Evolutionary conservation across 306 rosid species (phyloP).

Genomic region (Datisca glomerata): DNA sequence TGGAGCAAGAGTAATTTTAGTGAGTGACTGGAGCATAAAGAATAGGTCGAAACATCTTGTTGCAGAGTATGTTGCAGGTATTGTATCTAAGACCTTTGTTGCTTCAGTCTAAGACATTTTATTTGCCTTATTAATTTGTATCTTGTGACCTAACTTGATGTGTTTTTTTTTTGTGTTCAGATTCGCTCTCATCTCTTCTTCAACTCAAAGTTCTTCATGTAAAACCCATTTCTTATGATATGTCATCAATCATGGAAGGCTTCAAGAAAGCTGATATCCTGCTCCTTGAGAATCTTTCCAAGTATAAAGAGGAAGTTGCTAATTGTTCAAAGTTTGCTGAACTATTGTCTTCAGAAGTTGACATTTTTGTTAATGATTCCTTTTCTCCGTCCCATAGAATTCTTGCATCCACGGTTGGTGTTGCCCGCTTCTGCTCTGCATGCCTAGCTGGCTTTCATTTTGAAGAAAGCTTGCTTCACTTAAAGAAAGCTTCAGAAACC

Average conservation of each 20-base stretch:
- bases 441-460: slow-evolving; percentile 82
- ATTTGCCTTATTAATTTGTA: slow-evolving; percentile 12
- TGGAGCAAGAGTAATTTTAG: slow-evolving; percentile 61
- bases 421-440: slow-evolving; percentile 62
- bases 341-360: slow-evolving; percentile 51
- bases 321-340: slow-evolving; percentile 56
- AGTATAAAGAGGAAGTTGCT: slow-evolving; percentile 65
- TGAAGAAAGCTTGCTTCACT: slow-evolving; percentile 43
- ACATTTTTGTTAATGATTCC: slow-evolving; percentile 78
- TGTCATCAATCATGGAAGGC: slow-evolving; percentile 21
- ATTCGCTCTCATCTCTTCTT: slow-evolving; percentile 41
- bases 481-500: slow-evolving; percentile 35
- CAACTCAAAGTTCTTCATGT: slow-evolving; percentile 47
- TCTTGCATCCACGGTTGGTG: slow-evolving; percentile 81
- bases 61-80: slow-evolving; percentile 50
- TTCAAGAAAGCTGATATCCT: slow-evolving; percentile 38
- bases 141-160: slow-evolving; percentile 9
- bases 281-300: slow-evolving; percentile 63
- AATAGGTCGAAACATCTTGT: slow-evolving; percentile 18
- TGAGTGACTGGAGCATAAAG: slow-evolving; percentile 48
- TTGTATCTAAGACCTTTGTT: slow-evolving; percentile 14
- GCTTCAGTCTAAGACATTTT: neutral
- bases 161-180: slow-evolving; percentile 22
- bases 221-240: slow-evolving; percentile 20
- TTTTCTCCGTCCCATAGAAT: slow-evolving; percentile 71